Conservation (phyloP, 805 yeast species). For the Candida saitoana region DNA sequence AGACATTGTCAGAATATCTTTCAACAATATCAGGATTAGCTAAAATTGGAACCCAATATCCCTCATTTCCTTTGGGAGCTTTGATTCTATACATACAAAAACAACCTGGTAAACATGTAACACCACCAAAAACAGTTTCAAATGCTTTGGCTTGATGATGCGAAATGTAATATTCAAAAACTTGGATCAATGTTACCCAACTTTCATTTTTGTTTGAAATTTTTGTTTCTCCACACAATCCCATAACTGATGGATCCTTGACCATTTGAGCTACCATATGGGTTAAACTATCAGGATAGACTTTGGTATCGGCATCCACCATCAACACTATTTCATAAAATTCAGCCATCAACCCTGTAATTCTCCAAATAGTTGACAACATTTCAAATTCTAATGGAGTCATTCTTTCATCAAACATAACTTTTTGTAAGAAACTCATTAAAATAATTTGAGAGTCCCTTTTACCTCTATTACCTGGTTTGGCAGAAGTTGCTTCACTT, state of each 20-base stretch:
- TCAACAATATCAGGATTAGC: conserved; percentile 94
- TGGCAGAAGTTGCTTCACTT: conserved; percentile 57
- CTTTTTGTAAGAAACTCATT: conserved; percentile 84
- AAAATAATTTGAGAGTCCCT: conserved; percentile 90
- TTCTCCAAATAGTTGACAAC: conserved; percentile 67
- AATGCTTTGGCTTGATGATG: conserved; percentile 94
- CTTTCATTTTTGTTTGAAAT: conserved; percentile 76
- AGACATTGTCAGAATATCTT: conserved; percentile 81
- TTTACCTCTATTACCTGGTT: conserved; percentile 93
- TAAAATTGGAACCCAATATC: conserved; percentile 87
- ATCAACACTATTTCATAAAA: conserved; percentile 77
- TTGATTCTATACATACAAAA: conserved; percentile 89
- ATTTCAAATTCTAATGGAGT: conserved; percentile 82
- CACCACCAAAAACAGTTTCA: conserved; percentile 92
- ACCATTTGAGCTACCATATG: conserved; percentile 91
- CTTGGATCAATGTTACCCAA: conserved; percentile 93
- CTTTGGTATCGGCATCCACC: conserved; percentile 94
- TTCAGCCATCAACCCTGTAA: conserved; percentile 82
- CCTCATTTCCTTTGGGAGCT: conserved; percentile 69
- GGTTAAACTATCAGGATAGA: conserved; percentile 80
- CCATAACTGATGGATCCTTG: conserved; percentile 82
- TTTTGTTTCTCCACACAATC: conserved; percentile 92
- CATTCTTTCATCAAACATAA: conserved; percentile 92
- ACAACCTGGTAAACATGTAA: conserved; percentile 94
- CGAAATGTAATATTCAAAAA: conserved; percentile 87